These are phyloP conservation scores for Rhizopogon rudus DNA, from an alignment of 768 basidiomycete genomes.

Conservation along the genomic window DNA sequence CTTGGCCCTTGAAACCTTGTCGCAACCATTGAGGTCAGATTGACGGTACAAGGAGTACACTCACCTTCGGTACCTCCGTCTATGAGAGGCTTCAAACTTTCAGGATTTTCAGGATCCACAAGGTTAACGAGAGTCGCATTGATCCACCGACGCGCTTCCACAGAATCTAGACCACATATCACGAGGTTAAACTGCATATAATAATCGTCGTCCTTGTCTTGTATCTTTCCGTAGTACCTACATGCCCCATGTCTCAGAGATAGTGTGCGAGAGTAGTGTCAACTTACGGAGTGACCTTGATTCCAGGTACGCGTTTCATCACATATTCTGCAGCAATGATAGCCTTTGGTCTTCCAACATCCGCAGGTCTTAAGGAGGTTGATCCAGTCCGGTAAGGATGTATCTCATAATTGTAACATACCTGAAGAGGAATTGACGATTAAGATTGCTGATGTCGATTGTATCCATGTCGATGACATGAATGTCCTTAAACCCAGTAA, in stretches of 20 bases:
- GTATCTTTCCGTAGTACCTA: constrained; percentile 96
- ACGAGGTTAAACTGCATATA: constrained; percentile 97
- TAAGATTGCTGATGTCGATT: constrained; percentile 98
- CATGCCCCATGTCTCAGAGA: constrained; percentile 8
- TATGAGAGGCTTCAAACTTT: constrained; percentile 93
- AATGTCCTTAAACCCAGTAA: constrained; percentile 96
- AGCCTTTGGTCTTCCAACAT: constrained; percentile 94
- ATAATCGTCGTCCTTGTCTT: constrained; percentile 93
- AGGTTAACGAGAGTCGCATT: constrained; percentile 95
- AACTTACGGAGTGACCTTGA: constrained; percentile 93
- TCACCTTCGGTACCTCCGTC: constrained; percentile 98
- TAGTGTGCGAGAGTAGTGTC: background rate
- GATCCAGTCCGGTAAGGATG: background rate
- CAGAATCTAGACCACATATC: constrained; percentile 95
- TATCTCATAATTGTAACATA: constrained; percentile 26
- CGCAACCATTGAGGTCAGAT: background rate
- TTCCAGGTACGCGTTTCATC: constrained; percentile 93
- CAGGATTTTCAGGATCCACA: constrained; percentile 89
- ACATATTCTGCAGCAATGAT: constrained; percentile 93
- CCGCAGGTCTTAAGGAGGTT: constrained; percentile 57
- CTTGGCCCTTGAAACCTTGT: constrained; percentile 96
- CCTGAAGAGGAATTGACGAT: constrained; percentile 98
- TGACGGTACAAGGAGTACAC: constrained; percentile 1
- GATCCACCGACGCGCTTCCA: constrained; percentile 98
- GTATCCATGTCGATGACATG: constrained; percentile 99